These are phyloP conservation scores for Cicer bijugum DNA, from an alignment of 306 rosid species.

Conservation along the genomic window DNA sequence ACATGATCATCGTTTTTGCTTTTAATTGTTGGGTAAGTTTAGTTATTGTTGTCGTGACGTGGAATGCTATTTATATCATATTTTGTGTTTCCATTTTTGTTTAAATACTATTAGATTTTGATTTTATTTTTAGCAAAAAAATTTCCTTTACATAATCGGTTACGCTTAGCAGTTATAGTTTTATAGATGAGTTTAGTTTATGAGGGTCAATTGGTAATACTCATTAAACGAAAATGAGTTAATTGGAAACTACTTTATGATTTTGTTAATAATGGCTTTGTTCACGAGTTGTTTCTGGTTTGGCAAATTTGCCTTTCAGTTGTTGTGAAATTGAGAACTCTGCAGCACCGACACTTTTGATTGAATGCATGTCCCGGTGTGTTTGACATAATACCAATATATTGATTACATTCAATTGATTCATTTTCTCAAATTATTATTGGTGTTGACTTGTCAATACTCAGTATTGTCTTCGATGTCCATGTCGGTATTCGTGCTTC, in stretches of 20 bases:
- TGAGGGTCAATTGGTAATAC: neutral
- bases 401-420: too few species aligned
- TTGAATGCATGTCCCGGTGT: too few species aligned
- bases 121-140: neutral
- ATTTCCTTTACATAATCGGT: neutral
- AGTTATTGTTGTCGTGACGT: constrained; percentile 40
- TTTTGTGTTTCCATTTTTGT: constrained; percentile 48
- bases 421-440: too few species aligned
- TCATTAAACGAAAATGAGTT: neutral
- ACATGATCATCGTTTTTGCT: constrained; percentile 44
- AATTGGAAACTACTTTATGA: neutral
- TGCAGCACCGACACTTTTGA: too few species aligned
- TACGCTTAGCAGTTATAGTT: neutral
- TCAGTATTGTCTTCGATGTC: too few species aligned
- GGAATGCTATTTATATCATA: constrained; percentile 37
- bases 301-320: constrained; percentile 16
- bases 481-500: too few species aligned
- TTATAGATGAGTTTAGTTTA: constrained; percentile 6
- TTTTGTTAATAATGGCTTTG: constrained; percentile 1
- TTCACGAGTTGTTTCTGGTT: neutral
- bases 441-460: too few species aligned
- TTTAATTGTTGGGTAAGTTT: constrained; percentile 39
- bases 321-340: neutral
- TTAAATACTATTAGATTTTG: constrained; percentile 17
- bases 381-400: too few species aligned